phyloP scores from a whole-genome alignment of 306 rosid species.

The Senna siamea region DNA sequence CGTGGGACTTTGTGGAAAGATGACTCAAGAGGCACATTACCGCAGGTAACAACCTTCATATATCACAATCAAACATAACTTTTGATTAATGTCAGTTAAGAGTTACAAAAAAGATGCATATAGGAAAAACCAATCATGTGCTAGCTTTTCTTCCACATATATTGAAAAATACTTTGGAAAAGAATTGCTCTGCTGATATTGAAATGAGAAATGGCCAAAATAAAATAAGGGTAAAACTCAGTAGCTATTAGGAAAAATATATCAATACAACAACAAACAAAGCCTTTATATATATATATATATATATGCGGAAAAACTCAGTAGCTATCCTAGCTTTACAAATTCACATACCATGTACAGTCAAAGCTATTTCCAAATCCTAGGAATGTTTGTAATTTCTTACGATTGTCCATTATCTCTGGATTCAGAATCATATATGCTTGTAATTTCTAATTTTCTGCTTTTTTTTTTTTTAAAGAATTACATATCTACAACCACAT shows the following conservation, averaged over 20 bases:
- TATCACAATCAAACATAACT: conserved; percentile 36
- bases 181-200: background rate
- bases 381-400: conserved; percentile 10
- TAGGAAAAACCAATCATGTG: conserved; percentile 17
- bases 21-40: conserved; percentile 95
- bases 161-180: background rate
- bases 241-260: no score
- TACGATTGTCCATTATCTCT: background rate
- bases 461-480: background rate
- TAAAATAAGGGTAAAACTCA: background rate
- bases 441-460: background rate
- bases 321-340: conserved; percentile 9
- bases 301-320: conserved; percentile 2
- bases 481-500: background rate
- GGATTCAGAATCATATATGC: background rate
- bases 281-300: conserved; percentile 7
- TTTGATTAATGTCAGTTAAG: conserved; percentile 33
- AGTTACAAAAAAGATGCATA: conserved; percentile 7
- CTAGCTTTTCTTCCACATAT: background rate
- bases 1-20: conserved; percentile 85
- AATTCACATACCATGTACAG: conserved; percentile 3
- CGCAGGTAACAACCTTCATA: conserved; percentile 91
- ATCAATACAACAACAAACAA: no score
- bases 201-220: background rate
- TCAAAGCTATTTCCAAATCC: conserved; percentile 21